Base-by-base conservation (phyloP, 2,329 filamentous ascomycete species). In the Pseudogymnoascus sp. region DNA sequence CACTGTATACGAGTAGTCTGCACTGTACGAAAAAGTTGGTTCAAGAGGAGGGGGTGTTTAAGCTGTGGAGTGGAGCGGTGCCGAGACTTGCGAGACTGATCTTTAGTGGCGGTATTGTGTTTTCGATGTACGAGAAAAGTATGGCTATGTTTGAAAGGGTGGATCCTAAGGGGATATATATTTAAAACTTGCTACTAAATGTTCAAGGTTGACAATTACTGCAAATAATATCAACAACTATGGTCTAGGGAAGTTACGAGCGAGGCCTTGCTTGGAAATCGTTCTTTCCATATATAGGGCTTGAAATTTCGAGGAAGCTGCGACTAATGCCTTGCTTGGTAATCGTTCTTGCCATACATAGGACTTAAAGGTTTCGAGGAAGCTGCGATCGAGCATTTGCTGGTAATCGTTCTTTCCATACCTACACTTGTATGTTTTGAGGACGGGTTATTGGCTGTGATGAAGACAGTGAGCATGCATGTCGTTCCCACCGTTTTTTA, bases 51-150 rank as follows among this genome's bases (percentile, higher is more conserved):
- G 93, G 95, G 1, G 63, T 97, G 10, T 74, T 93, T 45, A 96
- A 93, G 0, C 90, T 97, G 68, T 99, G 95, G 95, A 93, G 90
- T 69, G 95, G 95, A 26, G 93, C 95, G 21, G 73, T 97, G 69
- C 95, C 95, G 1, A 81, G 95, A 62, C 77, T 99, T 71, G 93
- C 86, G 23, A 82, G 95, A 64, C 75, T 99, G 69, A 89, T 97
- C 42, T 76, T 97, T 76, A 97, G 92, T 72, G 95, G 95, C 64
- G 95, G 95, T 18, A 96, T 99, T 72, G 95, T 99, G 40, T 99
- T 99, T 73, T 96, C 95, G 21, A 96, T 97, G 87, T 95, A 97
- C 75, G 93, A 97, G 79, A 97, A 97, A 83, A 90, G 88, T 64
- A 97, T 97, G 80, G 93, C 97, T 62, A 71, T 92, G 64, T 86